phyloP scores from a whole-genome alignment of 2,329 filamentous ascomycete species.

The Ceratocystis variospora region DNA sequence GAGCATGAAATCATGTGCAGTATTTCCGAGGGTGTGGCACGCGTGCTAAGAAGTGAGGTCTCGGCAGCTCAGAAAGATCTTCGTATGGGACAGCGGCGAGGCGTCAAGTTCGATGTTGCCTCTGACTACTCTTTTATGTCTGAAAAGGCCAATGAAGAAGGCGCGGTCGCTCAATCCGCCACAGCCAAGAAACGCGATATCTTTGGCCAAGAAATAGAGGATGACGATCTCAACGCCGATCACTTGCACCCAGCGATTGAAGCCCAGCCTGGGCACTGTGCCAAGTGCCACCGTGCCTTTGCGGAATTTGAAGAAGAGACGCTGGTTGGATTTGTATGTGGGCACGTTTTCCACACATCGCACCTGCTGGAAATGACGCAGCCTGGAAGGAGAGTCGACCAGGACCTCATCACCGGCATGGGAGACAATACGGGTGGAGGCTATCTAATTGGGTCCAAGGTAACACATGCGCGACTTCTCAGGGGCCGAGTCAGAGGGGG shows the following conservation, averaged over 20 bases:
- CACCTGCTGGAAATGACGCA: constrained; percentile 49
- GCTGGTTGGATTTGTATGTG: constrained; percentile 66
- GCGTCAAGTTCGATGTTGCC: constrained; percentile 74
- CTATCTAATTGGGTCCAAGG: constrained; percentile 68
- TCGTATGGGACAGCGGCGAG: constrained; percentile 64
- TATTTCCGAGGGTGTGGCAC: constrained; percentile 79
- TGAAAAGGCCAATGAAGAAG: constrained; percentile 27
- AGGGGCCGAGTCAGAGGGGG: constrained; percentile 54
- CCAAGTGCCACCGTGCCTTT: constrained; percentile 43
- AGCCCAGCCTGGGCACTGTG: constrained; percentile 43
- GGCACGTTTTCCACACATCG: constrained; percentile 65
- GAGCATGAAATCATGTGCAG: constrained; percentile 93
- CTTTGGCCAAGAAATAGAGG: constrained; percentile 21
- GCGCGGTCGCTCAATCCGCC: constrained; percentile 14
- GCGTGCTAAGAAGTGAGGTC: constrained; percentile 77
- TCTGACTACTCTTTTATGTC: constrained; percentile 29
- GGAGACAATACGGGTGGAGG: constrained; percentile 33
- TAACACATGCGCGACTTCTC: constrained; percentile 69
- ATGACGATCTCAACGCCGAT: constrained; percentile 22
- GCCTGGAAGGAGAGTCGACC: constrained; percentile 34
- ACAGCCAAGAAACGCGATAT: constrained; percentile 20
- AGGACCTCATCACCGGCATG: constrained; percentile 32
- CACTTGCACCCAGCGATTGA: constrained; percentile 25
- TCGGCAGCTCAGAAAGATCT: constrained; percentile 68
- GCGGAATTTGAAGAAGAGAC: constrained; percentile 53